Percentiles rank a stretch among this genome's conserved stretches.
Evolutionary conservation across 257 asterid genomes (phyloP).

Genomic region (Lithospermum erythrorhizon): DNA sequence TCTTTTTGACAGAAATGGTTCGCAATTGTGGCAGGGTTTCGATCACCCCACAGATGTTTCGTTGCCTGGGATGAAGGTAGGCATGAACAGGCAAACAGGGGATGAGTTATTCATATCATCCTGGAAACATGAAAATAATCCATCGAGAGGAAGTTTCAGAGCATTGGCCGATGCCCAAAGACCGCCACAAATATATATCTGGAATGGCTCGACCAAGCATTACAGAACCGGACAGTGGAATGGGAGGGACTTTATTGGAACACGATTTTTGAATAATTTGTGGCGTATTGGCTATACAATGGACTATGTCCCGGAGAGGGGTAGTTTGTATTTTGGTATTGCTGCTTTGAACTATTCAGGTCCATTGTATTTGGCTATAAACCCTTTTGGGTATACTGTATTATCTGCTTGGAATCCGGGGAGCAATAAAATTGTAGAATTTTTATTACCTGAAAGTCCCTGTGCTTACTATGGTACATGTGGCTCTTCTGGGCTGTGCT

Average conservation of each 20-base stretch:
- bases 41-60: background rate
- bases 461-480: background rate
- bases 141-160: background rate
- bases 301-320: background rate
- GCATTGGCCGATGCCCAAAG: background rate
- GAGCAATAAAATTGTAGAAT: background rate
- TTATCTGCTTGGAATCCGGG: background rate
- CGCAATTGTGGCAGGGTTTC: background rate
- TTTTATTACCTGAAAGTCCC: background rate
- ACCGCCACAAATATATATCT: background rate
- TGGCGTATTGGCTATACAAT: background rate
- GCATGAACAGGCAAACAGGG: background rate
- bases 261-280: background rate
- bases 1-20: background rate
- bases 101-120: background rate
- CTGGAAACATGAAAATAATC: background rate
- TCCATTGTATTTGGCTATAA: background rate
- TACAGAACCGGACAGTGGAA: background rate
- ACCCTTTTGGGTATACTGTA: background rate
- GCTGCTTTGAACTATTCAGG: background rate
- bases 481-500: background rate
- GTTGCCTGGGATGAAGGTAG: background rate
- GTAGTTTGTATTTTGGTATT: background rate
- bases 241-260: background rate
- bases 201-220: background rate